These are phyloP conservation scores for Lepiota venenata DNA, from an alignment of 768 basidiomycete species.

Conservation along the genomic window DNA sequence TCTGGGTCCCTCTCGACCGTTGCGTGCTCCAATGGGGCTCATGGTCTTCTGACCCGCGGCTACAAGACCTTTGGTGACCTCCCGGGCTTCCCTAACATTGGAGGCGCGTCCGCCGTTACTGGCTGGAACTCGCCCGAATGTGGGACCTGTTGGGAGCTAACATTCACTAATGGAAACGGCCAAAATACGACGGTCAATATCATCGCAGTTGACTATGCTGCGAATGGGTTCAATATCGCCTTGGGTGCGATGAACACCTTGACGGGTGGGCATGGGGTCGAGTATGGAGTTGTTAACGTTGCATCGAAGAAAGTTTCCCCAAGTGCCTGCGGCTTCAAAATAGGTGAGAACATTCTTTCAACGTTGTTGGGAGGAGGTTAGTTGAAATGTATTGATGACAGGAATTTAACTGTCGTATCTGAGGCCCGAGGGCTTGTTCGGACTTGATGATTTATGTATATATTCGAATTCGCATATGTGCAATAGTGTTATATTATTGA, in stretches of 20 bases:
- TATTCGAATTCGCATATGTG: neutral
- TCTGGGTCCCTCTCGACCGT: conserved; percentile 35
- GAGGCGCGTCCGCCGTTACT: conserved; percentile 47
- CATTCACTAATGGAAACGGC: conserved; percentile 34
- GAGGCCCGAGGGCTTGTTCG: neutral
- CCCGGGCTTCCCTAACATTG: conserved; percentile 59
- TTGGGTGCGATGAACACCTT: conserved; percentile 51
- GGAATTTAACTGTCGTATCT: neutral
- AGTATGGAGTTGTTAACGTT: conserved; percentile 45
- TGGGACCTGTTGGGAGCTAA: conserved; percentile 59
- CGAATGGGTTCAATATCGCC: conserved; percentile 45
- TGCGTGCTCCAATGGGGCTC: conserved; percentile 45
- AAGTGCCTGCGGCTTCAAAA: conserved; percentile 47
- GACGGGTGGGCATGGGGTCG: conserved; percentile 41
- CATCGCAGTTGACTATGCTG: conserved; percentile 50
- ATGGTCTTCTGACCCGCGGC: conserved; percentile 43
- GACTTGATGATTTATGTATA: neutral
- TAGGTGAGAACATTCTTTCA: neutral
- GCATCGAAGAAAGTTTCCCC: conserved; percentile 36
- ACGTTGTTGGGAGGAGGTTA: neutral
- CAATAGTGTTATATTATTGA: neutral
- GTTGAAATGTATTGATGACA: neutral
- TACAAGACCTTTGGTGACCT: conserved; percentile 49
- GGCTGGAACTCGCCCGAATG: conserved; percentile 52
- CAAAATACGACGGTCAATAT: conserved; percentile 38